A percentile compares a stretch with the other conserved stretches of the same genome.
These are phyloP conservation scores for Candida corydali DNA, from an alignment of 805 yeast species.

Conservation along the genomic window DNA sequence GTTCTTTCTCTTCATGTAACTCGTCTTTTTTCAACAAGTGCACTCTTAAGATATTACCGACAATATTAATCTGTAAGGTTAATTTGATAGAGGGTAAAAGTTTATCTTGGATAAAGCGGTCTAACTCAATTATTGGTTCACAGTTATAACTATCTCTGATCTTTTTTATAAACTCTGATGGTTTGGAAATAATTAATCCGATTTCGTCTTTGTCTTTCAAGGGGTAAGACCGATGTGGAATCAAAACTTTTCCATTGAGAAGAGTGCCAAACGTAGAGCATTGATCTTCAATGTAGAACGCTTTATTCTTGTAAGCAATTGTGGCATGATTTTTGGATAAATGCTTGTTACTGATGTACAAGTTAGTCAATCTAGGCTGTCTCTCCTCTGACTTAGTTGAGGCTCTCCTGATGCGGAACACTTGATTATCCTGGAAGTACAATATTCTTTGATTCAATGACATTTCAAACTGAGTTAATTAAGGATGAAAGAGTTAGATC, in stretches of 20 bases:
- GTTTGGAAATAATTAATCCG: constrained; percentile 33
- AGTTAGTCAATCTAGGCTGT: constrained; percentile 22
- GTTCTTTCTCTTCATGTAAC: constrained; percentile 9
- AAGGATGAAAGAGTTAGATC: background rate
- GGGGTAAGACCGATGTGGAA: constrained; percentile 14
- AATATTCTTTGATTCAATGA: constrained; percentile 6
- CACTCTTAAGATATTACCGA: constrained; percentile 13
- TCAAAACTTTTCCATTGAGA: constrained; percentile 20
- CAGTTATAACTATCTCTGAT: constrained; percentile 9
- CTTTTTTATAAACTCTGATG: constrained; percentile 18
- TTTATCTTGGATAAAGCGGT: constrained; percentile 18
- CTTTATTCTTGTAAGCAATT: constrained; percentile 14
- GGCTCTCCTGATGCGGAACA: constrained; percentile 6
- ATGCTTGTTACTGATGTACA: constrained; percentile 30
- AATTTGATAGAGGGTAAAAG: constrained; percentile 18
- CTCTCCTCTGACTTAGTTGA: constrained; percentile 8
- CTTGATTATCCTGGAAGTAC: background rate
- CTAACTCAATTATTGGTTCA: constrained; percentile 13
- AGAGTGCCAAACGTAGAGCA: constrained; percentile 38
- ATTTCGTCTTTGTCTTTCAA: constrained; percentile 23
- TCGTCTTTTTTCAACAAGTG: background rate
- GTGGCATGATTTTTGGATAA: constrained; percentile 37
- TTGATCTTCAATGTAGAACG: constrained; percentile 24
- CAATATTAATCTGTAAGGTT: constrained; percentile 16
- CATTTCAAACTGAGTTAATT: background rate